These are phyloP conservation scores for Gossypium gossypioides DNA, from an alignment of 441 rosid genomes.

Conservation along the genomic window DNA sequence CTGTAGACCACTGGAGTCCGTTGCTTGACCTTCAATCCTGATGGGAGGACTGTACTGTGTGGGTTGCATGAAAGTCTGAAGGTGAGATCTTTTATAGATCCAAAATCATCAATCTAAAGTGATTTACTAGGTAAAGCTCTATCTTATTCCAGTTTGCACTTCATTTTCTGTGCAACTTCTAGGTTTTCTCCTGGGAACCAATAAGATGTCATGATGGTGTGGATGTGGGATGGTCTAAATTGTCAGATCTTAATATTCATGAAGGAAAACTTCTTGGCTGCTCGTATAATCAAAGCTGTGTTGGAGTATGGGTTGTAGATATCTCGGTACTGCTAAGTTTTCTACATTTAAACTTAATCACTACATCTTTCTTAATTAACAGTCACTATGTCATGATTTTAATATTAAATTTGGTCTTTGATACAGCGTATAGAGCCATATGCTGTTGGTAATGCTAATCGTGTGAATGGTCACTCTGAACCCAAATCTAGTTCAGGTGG, in stretches of 20 bases:
- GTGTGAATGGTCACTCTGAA: constrained; percentile 49
- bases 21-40: constrained; percentile 85
- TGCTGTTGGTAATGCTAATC: constrained; percentile 34
- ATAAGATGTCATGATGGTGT: constrained; percentile 77
- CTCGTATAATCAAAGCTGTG: constrained; percentile 94
- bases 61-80: constrained; percentile 93
- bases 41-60: constrained; percentile 89
- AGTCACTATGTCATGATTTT: constrained; percentile 16
- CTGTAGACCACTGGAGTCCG: constrained; percentile 82
- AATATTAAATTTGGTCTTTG: constrained; percentile 15
- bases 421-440: constrained; percentile 66
- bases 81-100: constrained; percentile 32
- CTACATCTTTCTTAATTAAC: constrained; percentile 17
- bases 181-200: constrained; percentile 99
- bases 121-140: constrained; percentile 2
- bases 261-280: constrained; percentile 99
- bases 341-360: constrained; percentile 11
- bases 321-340: constrained; percentile 55
- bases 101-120: constrained; percentile 8
- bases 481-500: constrained; percentile 43
- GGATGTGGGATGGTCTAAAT: constrained; percentile 97
- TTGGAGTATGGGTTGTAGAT: constrained; percentile 98
- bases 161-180: constrained; percentile 16
- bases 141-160: constrained; percentile 11
- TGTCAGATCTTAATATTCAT: constrained; percentile 86